Percentiles rank a stretch among this genome's conserved stretches.
Conservation (phyloP, 148 eudicot species). For the Cornus suecica region DNA sequence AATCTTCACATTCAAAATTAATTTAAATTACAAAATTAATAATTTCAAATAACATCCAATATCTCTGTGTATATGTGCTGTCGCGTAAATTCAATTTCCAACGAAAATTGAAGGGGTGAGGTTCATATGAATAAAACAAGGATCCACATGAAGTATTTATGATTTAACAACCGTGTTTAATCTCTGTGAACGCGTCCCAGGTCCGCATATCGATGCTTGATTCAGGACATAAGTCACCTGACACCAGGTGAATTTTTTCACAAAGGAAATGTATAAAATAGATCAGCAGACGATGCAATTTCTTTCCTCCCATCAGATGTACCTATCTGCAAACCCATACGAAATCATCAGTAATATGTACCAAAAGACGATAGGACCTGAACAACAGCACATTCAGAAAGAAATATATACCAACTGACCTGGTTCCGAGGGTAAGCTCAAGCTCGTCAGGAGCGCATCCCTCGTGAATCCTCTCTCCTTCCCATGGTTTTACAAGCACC, state of each 20-base stretch:
- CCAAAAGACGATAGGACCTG: background rate
- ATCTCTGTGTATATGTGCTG: constrained; percentile 20
- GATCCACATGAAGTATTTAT: background rate
- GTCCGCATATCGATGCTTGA: constrained; percentile 6
- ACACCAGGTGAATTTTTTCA: constrained; percentile 13
- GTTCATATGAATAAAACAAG: background rate
- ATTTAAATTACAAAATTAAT: constrained; percentile 20
- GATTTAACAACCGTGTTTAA: background rate
- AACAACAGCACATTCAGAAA: background rate
- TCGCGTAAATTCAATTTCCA: background rate
- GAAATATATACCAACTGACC: constrained; percentile 23
- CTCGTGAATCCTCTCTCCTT: constrained; percentile 92
- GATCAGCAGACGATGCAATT: constrained; percentile 11
- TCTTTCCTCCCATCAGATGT: constrained; percentile 12
- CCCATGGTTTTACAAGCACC: constrained; percentile 87
- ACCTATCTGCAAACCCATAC: constrained; percentile 27
- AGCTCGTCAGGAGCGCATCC: constrained; percentile 96
- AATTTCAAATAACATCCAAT: constrained; percentile 13
- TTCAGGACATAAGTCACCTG: constrained; percentile 6
- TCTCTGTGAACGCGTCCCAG: background rate
- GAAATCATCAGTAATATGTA: background rate
- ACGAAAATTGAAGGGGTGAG: background rate
- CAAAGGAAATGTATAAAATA: constrained; percentile 11
- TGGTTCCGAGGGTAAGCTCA: constrained; percentile 83
- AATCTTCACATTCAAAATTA: constrained; percentile 16